Base-by-base conservation (phyloP, 1,284 basidiomycete species). In the Pisolithus thermaeus region DNA sequence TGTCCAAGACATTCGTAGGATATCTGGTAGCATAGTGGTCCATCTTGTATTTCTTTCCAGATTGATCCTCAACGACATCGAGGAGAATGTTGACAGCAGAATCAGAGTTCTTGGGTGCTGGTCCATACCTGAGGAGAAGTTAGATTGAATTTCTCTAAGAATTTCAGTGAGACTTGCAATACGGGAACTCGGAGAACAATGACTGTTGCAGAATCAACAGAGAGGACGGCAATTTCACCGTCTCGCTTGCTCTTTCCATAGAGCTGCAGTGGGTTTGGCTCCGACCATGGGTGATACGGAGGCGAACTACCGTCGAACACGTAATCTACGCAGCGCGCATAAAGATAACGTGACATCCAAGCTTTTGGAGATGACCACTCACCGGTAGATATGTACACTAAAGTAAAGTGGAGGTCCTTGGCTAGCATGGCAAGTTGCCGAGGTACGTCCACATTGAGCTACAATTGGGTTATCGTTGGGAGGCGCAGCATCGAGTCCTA, bases 251-350 rank as follows among this genome's bases (percentile, higher is more conserved):
- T 84, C 58, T 75, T 65, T 0, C 87, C 91, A 58, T 93, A 93
- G 2, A 85, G 68, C 49, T 93, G 87, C 40, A 92, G 67, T 1
- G 90, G 90, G 59, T 87, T 85, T 7, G 86, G 77, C n/a, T 65
- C 61, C 4, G 83, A 77, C 4, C 73, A 74, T 0, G 88, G 84
- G 3, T 76, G 73, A 66, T 92, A 92, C 0, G 87, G 87, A 1
- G 90, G 87, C 0, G 82, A 80, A n/a, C 77, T 83, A 4, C 90
- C 90, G 57, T 91, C 87, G 59, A 93, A 92, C 12, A 93, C 89
- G 65, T 92, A 92, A 69, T 92, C 90, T 84, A 61, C 50, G 38
- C 45, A 2, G 55, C 51, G n/a, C 22, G 16, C 16, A 27, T 27
- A 28, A 43, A 16, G 8, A 27, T 20, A 18, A 39, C 20, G 35